Evolutionary conservation across 768 basidiomycete genomes (phyloP), one percentile per base, ranked within the genome.

Genomic region (Leccinum longicurvipes): DNA sequence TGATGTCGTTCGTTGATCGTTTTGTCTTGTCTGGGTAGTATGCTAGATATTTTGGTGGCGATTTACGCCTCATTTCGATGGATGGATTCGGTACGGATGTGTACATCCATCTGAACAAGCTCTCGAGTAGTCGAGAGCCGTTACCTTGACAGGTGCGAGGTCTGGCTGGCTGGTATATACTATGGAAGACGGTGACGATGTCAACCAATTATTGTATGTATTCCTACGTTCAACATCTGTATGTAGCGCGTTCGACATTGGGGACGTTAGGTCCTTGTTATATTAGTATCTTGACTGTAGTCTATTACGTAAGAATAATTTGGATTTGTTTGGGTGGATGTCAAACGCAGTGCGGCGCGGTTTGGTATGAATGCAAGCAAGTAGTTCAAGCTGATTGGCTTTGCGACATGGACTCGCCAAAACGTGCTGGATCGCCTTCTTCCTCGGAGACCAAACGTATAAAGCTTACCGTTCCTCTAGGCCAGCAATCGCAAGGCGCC

Each of bases 11-110:
- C 10, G 12, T 12, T 23, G 45, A 27, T 29, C 21, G 14, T 31
- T 19, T 2, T 12, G 2, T 31, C 39, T 24, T n/a, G 14, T 42
- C 6, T 50, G 21, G 4, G 29, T 63, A 92, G 83, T 98, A 98
- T 64, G 93, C 94, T 0, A 77, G 95, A 45, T 98, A 97, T 70
- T 96, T 97, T 65, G 95, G 92, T 0, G 91, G 92, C 0, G 94
- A 98, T 69, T 74, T 98, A 23, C 79, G 90, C 27, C 72, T 98
- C 53, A 98, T 98, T 56, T 89, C 93, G 32, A 98, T 98, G 95
- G 96, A 98, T 62, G 95, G 96, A 4, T 93, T 89, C 61, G 92
- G 93, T 4, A 93, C 90, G 24, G 93, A 95, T 66, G 89, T 93
- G 2, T 95, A 94, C 66, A 92, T 95, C 57, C 93, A 94, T 68